Percentiles rank a stretch among this genome's conserved stretches.
phyloP scores from a whole-genome alignment of 108 stramenopile genomes.

The Conticribra weissflogii region DNA sequence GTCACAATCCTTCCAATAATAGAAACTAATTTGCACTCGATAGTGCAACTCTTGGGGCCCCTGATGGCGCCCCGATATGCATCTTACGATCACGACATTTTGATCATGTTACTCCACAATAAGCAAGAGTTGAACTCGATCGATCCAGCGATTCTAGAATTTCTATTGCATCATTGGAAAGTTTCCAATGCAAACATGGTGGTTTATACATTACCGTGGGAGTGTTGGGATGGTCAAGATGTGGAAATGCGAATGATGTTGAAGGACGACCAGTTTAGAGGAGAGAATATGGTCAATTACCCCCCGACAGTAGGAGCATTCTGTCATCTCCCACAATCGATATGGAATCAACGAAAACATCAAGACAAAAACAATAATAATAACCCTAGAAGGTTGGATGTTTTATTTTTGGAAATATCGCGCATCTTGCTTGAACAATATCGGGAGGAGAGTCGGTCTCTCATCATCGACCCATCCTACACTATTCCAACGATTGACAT shows the following conservation, averaged over 20 bases:
- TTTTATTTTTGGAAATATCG: not conserved
- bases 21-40: not conserved
- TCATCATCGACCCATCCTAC: not conserved
- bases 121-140: not conserved
- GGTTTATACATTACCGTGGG: not conserved
- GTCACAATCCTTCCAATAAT: not conserved
- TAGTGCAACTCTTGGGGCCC: not conserved
- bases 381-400: not conserved
- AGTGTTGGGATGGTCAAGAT: not conserved
- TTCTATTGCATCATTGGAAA: not conserved
- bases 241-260: not conserved
- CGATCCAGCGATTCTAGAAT: not conserved
- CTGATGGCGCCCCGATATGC: not conserved
- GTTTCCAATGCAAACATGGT: not conserved
- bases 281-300: no score
- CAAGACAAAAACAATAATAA: not conserved
- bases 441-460: not conserved
- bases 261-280: no score
- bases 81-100: not conserved
- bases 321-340: not conserved
- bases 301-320: not conserved
- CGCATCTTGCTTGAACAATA: not conserved
- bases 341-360: not conserved
- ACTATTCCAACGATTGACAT: not conserved
- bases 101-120: not conserved